Percentiles rank a stretch among this genome's conserved stretches.
These are phyloP conservation scores for Lactarius deliciosus DNA, from an alignment of 768 basidiomycete species.

Conservation along the genomic window DNA sequence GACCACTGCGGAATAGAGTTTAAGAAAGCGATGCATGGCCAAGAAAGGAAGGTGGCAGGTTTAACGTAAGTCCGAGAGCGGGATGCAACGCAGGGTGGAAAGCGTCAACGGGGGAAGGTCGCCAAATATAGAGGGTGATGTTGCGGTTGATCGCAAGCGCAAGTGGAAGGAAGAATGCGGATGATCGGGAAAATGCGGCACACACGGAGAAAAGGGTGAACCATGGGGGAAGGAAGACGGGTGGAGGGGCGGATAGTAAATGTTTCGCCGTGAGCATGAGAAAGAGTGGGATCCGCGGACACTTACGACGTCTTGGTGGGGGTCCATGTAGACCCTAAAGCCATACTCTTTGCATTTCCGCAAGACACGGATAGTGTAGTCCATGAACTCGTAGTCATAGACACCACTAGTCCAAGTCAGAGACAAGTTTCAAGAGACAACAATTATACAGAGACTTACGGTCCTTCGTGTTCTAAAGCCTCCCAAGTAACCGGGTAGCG, in stretches of 20 bases:
- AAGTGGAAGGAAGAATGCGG: background rate
- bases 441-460: slow-evolving; percentile 57
- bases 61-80: background rate
- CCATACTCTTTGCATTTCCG: slow-evolving; percentile 90
- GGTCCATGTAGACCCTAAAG: slow-evolving; percentile 90
- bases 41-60: background rate
- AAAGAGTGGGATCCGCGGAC: background rate
- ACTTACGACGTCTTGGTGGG: slow-evolving; percentile 93
- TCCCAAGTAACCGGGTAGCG: slow-evolving; percentile 93
- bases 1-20: slow-evolving; percentile 67
- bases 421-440: too few relatives aligned
- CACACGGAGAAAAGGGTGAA: background rate
- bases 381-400: slow-evolving; percentile 90
- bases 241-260: background rate
- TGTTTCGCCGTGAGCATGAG: slow-evolving; percentile 7
- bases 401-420: slow-evolving; percentile 54
- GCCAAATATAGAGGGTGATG: background rate
- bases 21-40: background rate
- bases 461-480: slow-evolving; percentile 87
- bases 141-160: background rate
- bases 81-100: background rate
- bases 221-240: background rate
- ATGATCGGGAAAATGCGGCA: slow-evolving; percentile 3
- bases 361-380: slow-evolving; percentile 86
- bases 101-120: background rate